Evolutionary conservation across 2,329 filamentous ascomycete species (phyloP).

Genomic region (Exophiala viscosa): DNA sequence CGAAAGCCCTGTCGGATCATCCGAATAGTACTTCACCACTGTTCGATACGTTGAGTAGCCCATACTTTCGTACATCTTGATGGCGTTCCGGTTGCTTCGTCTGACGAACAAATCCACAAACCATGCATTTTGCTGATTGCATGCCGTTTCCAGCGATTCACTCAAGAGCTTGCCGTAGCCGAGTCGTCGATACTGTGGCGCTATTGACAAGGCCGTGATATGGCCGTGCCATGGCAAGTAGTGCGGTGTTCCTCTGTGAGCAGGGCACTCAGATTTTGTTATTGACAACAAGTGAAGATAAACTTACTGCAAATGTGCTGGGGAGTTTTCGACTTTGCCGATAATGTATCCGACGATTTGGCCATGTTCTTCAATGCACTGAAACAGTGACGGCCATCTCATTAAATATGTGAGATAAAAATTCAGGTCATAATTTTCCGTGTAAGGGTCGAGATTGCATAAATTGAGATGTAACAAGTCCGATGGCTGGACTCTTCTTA

Average conservation of each 20-base stretch:
- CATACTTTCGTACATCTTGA: constrained; percentile 83
- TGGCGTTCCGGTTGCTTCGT: constrained; percentile 80
- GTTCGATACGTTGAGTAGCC: constrained; percentile 88
- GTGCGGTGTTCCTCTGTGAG: constrained; percentile 60
- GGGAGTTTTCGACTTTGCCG: constrained; percentile 73
- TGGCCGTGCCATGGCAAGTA: constrained; percentile 99
- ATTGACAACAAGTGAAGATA: background rate
- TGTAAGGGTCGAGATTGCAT: constrained; percentile 92
- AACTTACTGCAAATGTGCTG: constrained; percentile 66
- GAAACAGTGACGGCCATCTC: constrained; percentile 92
- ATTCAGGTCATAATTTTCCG: constrained; percentile 93
- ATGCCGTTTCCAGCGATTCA: constrained; percentile 73
- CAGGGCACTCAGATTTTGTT: constrained; percentile 1
- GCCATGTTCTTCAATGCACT: constrained; percentile 84
- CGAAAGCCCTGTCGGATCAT: constrained; percentile 64
- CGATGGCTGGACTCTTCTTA: constrained; percentile 76
- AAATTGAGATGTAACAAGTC: constrained; percentile 88
- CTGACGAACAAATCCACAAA: constrained; percentile 95
- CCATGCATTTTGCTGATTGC: constrained; percentile 80
- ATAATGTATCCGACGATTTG: constrained; percentile 96
- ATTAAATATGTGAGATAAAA: constrained; percentile 97
- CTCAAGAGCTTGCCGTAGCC: constrained; percentile 84
- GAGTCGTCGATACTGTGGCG: constrained; percentile 77
- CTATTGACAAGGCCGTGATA: constrained; percentile 91
- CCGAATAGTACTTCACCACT: constrained; percentile 89